Evolutionary conservation across 2,329 filamentous ascomycete genomes (phyloP), one percentile per base, ranked within the genome.

Genomic region (Trichoderma breve): DNA sequence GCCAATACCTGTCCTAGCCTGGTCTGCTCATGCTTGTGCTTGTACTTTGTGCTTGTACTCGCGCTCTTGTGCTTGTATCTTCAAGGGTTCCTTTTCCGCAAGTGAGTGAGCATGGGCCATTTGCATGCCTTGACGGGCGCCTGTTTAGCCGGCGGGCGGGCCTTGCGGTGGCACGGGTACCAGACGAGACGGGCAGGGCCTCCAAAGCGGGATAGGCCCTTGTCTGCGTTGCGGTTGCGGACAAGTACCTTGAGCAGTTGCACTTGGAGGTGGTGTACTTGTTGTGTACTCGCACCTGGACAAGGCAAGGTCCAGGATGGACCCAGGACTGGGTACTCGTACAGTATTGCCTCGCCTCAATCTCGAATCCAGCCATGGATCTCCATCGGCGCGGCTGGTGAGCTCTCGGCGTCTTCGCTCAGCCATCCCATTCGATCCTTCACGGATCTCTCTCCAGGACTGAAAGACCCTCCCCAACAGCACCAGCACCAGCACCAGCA

Each of bases 141-240:
- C 68, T 70, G 66, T 72, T 72, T 70, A 72, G 71, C 71, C 71
- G 60, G 47, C 43, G 66, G 60, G 60, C 66, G 60, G 66, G 66
- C 71, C 66, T 51, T 69, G 55, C 53, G 66, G 64, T 67, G 64
- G 51, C 64, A 67, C 64, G 64, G 64, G 64, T 67, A 67, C 51
- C 64, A 67, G 30, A 66, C 36, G 26, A 51, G 63, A 57, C 43
- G 43, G 43, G 18, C 63, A 66, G 63, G 63, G 63, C 47, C 26
- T 24, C 63, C 47, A 66, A 26, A 53, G 63, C 14, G 63, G 47
- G 21, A 66, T 66, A 55, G 32, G 47, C 30, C 63, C 28, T 30
- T 55, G 63, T 18, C 30, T 28, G 14, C 15, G 53, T 9, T 57
- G 24, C 43, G 43, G 43, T 51, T 51, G 43, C n/a, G 43, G n/a